Conservation (phyloP, 208 protist genomes). For the Acanthamoeba royreba region DNA sequence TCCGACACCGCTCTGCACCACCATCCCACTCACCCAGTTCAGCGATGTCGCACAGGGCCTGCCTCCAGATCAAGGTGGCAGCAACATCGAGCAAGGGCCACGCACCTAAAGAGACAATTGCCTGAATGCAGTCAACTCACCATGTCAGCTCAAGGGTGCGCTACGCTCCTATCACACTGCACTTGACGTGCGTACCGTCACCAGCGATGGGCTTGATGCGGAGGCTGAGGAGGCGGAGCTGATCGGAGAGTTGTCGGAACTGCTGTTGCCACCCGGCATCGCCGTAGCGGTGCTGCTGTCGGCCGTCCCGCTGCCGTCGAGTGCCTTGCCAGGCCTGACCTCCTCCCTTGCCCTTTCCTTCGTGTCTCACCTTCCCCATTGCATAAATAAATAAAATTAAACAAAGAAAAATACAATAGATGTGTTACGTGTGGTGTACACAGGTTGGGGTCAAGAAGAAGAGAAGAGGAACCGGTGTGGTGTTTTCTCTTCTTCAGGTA, state of each 20-base stretch:
- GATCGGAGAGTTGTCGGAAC: neutral
- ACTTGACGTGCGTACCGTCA: slow-evolving; percentile 46
- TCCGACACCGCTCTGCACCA: slow-evolving; percentile 51
- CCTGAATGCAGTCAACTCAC: neutral
- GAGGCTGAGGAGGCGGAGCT: slow-evolving; percentile 44
- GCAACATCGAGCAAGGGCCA: neutral
- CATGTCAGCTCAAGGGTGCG: no score
- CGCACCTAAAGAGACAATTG: slow-evolving; percentile 65
- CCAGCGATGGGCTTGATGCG: slow-evolving; percentile 63
- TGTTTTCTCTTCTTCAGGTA: no score
- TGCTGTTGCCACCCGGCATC: slow-evolving; percentile 50
- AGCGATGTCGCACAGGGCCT: neutral
- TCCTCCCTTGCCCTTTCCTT: neutral
- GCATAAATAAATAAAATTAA: neutral
- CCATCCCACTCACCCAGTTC: neutral
- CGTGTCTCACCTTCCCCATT: neutral
- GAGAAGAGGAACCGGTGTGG: no score
- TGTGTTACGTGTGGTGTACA: neutral
- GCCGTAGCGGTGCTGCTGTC: neutral
- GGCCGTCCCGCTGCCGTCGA: neutral
- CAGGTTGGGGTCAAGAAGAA: no score
- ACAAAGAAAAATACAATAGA: neutral
- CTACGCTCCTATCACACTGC: no score
- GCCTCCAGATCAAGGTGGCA: neutral
- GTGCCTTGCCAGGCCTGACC: neutral